Conservation (phyloP, 768 basidiomycete species). For the Lentinula guzmanii region DNA sequence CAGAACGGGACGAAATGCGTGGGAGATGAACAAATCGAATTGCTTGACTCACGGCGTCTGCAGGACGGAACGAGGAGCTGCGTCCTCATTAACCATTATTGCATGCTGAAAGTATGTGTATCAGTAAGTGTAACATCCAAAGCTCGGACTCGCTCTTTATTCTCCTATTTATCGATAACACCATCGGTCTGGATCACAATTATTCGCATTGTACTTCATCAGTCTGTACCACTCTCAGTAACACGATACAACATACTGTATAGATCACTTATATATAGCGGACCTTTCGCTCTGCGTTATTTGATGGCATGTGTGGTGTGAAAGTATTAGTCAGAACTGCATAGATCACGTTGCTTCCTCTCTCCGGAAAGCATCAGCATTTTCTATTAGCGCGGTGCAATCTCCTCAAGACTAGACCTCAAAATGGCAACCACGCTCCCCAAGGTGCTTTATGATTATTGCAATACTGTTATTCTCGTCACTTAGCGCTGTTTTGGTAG, state of each 20-base stretch:
- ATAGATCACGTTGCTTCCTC: neutral
- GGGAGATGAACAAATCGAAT: constrained; percentile 21
- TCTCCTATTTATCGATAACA: neutral
- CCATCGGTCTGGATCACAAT: neutral
- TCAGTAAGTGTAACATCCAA: neutral
- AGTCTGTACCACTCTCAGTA: too few species aligned
- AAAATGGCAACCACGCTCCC: constrained; percentile 78
- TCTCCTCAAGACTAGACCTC: constrained; percentile 25
- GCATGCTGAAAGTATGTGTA: too few species aligned
- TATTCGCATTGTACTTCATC: neutral
- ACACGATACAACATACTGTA: too few species aligned
- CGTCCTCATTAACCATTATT: too few species aligned
- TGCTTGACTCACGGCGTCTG: constrained; percentile 27
- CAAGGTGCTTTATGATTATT: constrained; percentile 20
- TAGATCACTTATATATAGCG: too few species aligned
- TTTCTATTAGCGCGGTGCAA: neutral
- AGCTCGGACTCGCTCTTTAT: neutral
- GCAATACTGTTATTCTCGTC: neutral
- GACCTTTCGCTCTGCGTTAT: too few species aligned
- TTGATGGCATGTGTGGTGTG: neutral
- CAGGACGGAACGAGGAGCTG: neutral
- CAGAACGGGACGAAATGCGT: constrained; percentile 24
- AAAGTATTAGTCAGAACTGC: constrained; percentile 15
- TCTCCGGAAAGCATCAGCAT: neutral
- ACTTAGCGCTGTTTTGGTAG: constrained; percentile 4